Percentiles rank a stretch among this genome's conserved stretches.
phyloP scores from a whole-genome alignment of 352 stramenopile genomes.

The Pythium utonaiense region DNA sequence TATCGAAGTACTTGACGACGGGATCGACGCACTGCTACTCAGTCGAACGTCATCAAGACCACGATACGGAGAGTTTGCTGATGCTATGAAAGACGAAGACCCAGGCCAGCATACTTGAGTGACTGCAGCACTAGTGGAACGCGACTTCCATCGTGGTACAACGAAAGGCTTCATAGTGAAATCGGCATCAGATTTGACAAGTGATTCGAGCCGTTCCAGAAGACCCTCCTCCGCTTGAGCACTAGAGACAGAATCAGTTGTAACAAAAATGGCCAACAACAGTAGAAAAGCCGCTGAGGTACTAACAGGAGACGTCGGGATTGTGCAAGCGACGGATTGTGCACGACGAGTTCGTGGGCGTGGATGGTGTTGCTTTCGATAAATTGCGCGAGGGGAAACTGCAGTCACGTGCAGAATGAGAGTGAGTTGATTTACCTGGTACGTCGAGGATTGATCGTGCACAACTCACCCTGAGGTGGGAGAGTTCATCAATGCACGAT shows the following conservation, averaged over 20 bases:
- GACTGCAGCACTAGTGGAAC: background rate
- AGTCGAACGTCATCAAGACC: conserved; percentile 14
- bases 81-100: conserved; percentile 5
- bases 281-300: too few species aligned
- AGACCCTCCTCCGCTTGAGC: conserved; percentile 12
- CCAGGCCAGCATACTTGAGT: conserved; percentile 26
- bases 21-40: conserved; percentile 20
- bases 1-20: conserved; percentile 10
- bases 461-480: conserved; percentile 20
- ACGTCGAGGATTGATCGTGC: background rate
- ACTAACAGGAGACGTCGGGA: conserved; percentile 10
- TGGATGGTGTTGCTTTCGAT: conserved; percentile 22
- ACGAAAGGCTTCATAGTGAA: conserved; percentile 12
- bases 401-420: too few species aligned
- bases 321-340: background rate
- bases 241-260: conserved; percentile 3
- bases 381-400: conserved; percentile 29
- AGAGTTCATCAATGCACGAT: conserved; percentile 19
- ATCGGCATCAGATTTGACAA: background rate
- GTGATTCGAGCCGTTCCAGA: conserved; percentile 1
- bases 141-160: conserved; percentile 4
- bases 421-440: background rate
- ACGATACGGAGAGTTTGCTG: background rate
- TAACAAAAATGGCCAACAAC: too few species aligned
- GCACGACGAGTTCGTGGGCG: background rate